These are phyloP conservation scores for Aureobasidium subglaciale DNA, from an alignment of 2,329 filamentous ascomycete species.

Conservation along the genomic window DNA sequence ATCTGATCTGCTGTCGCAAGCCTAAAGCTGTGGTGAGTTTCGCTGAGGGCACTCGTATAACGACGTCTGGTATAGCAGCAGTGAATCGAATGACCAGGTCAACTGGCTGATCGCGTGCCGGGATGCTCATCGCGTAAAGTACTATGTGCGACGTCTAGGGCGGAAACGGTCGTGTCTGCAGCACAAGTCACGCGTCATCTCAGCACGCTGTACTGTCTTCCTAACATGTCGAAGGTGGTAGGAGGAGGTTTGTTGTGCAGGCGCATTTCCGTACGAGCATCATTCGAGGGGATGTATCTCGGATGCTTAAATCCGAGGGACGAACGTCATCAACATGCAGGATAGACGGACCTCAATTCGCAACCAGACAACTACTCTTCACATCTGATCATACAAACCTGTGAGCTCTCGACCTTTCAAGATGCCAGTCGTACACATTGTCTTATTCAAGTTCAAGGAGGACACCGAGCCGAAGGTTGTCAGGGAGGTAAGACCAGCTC, in stretches of 20 bases:
- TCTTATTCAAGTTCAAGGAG: constrained; percentile 60
- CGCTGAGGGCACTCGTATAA: constrained; percentile 66
- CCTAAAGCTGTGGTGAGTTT: constrained; percentile 64
- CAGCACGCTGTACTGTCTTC: background rate
- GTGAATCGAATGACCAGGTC: constrained; percentile 88
- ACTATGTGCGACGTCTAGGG: background rate
- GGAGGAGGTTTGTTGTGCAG: background rate
- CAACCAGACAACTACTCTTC: background rate
- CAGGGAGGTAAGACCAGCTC: constrained; percentile 44
- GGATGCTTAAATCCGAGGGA: background rate
- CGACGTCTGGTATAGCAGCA: constrained; percentile 72
- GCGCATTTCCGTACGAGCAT: no score
- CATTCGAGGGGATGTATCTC: background rate
- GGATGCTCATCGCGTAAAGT: background rate
- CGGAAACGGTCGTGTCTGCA: background rate
- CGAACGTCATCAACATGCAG: background rate
- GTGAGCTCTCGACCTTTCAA: no score
- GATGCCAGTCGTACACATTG: constrained; percentile 62
- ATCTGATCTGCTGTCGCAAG: constrained; percentile 75
- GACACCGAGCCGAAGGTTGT: constrained; percentile 43
- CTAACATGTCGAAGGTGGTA: background rate
- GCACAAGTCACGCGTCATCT: background rate
- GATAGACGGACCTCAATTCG: background rate
- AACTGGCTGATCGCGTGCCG: constrained; percentile 38
- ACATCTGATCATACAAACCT: no score